A percentile compares a stretch with the other conserved stretches of the same genome.
Evolutionary conservation across 805 yeast species (phyloP).

Genomic region (Kodamaea kaohsiungensis): DNA sequence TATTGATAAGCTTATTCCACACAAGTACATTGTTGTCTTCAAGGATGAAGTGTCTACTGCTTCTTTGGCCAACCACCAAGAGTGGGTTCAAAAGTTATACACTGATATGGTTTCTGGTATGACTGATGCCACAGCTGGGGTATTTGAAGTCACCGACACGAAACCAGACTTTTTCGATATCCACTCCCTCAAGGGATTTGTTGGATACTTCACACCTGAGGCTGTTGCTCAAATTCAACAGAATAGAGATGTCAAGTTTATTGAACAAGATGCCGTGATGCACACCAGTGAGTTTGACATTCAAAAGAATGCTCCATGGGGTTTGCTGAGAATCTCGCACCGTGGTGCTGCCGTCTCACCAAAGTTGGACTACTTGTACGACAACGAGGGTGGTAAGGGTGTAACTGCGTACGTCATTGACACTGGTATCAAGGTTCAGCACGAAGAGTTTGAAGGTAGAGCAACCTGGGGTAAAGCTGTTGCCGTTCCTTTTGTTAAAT

Average conservation of each 20-base stretch:
- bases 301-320: conserved; percentile 44
- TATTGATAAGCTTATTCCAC: conserved; percentile 9
- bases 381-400: conserved; percentile 45
- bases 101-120: neutral
- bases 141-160: conserved; percentile 17
- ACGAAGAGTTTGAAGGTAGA: conserved; percentile 66
- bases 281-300: conserved; percentile 25
- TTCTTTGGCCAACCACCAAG: conserved; percentile 7
- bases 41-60: conserved; percentile 10
- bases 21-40: conserved; percentile 15
- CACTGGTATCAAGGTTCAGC: conserved; percentile 68
- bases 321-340: conserved; percentile 40
- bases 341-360: conserved; percentile 25
- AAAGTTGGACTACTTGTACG: conserved; percentile 40
- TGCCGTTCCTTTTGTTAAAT: conserved; percentile 40
- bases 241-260: conserved; percentile 19
- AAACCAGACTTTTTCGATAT: conserved; percentile 14
- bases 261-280: conserved; percentile 26
- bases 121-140: neutral
- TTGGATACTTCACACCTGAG: conserved; percentile 21
- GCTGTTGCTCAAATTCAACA: conserved; percentile 15
- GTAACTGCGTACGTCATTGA: conserved; percentile 81
- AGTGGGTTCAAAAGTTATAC: conserved; percentile 10
- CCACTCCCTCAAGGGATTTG: conserved; percentile 18
- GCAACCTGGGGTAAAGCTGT: conserved; percentile 54